Evolutionary conservation across 495 filamentous ascomycete genomes (phyloP).

Genomic region (Penicillium nucicola): DNA sequence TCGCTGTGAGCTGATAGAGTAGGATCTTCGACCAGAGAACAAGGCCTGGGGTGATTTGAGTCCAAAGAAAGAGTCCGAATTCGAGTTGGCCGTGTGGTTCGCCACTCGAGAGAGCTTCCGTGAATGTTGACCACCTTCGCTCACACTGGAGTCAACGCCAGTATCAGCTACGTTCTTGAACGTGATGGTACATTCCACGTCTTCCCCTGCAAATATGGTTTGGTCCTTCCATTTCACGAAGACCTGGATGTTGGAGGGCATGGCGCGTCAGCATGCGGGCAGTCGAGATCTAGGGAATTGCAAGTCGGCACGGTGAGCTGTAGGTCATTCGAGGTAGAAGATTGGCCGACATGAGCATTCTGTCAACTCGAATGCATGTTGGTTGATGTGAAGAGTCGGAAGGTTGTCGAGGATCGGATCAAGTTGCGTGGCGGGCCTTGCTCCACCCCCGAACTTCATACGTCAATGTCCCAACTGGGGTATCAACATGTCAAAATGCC

Average conservation of each 20-base stretch:
- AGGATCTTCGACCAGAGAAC: constrained; percentile 41
- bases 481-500: no score
- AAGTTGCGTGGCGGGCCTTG: constrained; percentile 7
- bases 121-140: constrained; percentile 36
- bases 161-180: constrained; percentile 80
- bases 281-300: constrained; percentile 12
- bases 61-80: constrained; percentile 41
- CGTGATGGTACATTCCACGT: constrained; percentile 89
- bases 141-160: constrained; percentile 24
- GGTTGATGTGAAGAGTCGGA: constrained; percentile 6
- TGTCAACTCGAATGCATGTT: constrained; percentile 27
- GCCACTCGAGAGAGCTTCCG: constrained; percentile 44
- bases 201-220: constrained; percentile 92
- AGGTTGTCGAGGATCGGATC: constrained; percentile 14
- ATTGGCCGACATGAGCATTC: constrained; percentile 23
- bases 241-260: constrained; percentile 75
- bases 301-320: constrained; percentile 3
- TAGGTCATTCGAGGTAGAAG: constrained; percentile 1
- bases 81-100: constrained; percentile 32
- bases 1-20: constrained; percentile 31
- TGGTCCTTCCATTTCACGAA: constrained; percentile 90
- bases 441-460: constrained; percentile 2
- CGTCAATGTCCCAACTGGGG: no score
- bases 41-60: constrained; percentile 38
- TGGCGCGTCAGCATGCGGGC: constrained; percentile 41